A percentile compares a stretch with the other conserved stretches of the same genome.
These are phyloP conservation scores for Cyberlindnera saturnus DNA, from an alignment of 805 yeast species.

Conservation along the genomic window DNA sequence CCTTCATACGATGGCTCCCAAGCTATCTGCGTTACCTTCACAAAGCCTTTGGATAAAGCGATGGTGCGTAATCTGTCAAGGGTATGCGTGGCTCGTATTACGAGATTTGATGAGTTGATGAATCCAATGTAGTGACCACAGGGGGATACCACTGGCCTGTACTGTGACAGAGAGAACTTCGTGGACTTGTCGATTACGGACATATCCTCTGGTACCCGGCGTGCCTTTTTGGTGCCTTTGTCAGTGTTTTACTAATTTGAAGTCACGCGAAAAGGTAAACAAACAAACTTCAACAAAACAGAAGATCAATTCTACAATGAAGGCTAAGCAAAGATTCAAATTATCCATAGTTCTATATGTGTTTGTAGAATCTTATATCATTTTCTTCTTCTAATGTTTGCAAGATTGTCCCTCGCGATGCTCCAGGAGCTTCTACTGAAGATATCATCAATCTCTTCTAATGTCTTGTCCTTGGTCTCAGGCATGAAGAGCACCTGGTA, in stretches of 20 bases:
- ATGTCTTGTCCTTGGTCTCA: slow-evolving; percentile 64
- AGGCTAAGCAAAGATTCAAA: no score
- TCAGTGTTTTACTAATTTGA: no score
- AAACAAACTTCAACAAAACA: no score
- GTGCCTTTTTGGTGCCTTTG: no score
- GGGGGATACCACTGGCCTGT: slow-evolving; percentile 9
- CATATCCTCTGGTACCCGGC: not conserved
- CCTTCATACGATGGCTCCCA: slow-evolving; percentile 13
- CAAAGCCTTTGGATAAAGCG: slow-evolving; percentile 1
- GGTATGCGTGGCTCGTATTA: slow-evolving; percentile 10
- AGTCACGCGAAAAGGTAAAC: no score
- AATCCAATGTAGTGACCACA: slow-evolving; percentile 13
- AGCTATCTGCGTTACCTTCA: slow-evolving; percentile 11
- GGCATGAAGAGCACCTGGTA: slow-evolving; percentile 57
- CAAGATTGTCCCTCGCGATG: slow-evolving; percentile 27
- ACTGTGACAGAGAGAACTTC: slow-evolving; percentile 3
- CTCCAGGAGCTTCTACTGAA: slow-evolving; percentile 42
- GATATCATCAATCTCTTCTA: slow-evolving; percentile 66
- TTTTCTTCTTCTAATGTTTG: slow-evolving; percentile 1
- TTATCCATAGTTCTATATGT: no score
- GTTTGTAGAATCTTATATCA: no score
- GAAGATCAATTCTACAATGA: no score
- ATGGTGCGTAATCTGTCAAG: slow-evolving; percentile 8
- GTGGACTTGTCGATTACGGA: not conserved
- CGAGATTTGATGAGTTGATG: slow-evolving; percentile 8